Percentiles rank a stretch among this genome's conserved stretches.
phyloP scores from a whole-genome alignment of 768 basidiomycete species.

The Podaxis sp. region DNA sequence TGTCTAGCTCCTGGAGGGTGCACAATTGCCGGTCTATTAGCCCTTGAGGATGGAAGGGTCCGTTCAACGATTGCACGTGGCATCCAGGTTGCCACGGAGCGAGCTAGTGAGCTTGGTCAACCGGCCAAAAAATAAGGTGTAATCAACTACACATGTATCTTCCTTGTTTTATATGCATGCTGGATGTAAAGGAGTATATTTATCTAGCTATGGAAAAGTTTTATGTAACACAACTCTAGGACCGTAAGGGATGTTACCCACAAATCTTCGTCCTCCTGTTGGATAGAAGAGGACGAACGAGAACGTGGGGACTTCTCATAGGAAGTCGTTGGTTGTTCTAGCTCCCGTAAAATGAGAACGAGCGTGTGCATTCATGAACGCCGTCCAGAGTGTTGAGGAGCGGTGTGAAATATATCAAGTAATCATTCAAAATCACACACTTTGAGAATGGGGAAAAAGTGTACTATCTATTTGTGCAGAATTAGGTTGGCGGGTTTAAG shows the following conservation, averaged over 20 bases:
- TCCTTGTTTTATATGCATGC: neutral
- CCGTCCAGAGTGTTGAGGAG: conserved; percentile 98
- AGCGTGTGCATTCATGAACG: conserved; percentile 64
- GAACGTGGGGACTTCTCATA: conserved; percentile 22
- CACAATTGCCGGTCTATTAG: conserved; percentile 94
- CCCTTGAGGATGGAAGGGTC: conserved; percentile 90
- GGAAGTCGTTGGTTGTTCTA: conserved; percentile 37
- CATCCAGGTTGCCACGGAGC: conserved; percentile 91
- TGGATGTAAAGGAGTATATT: neutral
- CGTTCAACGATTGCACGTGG: conserved; percentile 92
- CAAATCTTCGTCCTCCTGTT: conserved; percentile 17
- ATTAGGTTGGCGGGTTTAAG: conserved; percentile 4
- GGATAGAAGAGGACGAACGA: conserved; percentile 17
- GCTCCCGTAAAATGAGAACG: conserved; percentile 98
- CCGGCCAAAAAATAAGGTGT: conserved; percentile 43
- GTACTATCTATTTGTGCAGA: neutral
- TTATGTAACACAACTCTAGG: neutral
- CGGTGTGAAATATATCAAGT: conserved; percentile 23
- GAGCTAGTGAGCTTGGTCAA: conserved; percentile 82
- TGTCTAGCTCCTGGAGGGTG: conserved; percentile 89
- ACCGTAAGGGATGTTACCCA: conserved; percentile 21
- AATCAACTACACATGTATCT: neutral
- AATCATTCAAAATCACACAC: neutral
- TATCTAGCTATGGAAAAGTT: neutral
- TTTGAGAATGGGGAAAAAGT: neutral